Evolutionary conservation across 768 basidiomycete genomes (phyloP).

Genomic region (Coprinellus micaceus): DNA sequence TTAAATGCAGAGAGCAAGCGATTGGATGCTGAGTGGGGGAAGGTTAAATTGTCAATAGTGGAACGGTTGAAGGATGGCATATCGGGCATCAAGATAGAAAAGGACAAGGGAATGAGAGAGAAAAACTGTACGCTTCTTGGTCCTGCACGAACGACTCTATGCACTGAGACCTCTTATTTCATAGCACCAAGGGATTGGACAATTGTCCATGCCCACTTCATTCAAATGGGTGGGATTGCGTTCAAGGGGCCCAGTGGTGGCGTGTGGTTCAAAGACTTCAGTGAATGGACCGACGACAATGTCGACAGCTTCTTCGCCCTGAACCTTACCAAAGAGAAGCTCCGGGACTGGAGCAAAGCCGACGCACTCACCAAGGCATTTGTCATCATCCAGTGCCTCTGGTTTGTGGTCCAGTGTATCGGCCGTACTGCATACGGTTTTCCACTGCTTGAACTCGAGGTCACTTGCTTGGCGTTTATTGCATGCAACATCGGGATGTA

Average conservation of each 20-base stretch:
- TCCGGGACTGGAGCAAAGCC: constrained; percentile 12
- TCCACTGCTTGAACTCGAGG: constrained; percentile 3
- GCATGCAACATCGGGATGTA: constrained; percentile 6
- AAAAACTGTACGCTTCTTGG: too few species aligned
- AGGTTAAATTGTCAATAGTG: too few species aligned
- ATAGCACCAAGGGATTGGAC: not conserved
- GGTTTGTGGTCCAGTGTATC: constrained; percentile 1
- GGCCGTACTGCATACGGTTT: not conserved
- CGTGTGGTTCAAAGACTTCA: too few species aligned
- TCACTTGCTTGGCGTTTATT: constrained; percentile 7
- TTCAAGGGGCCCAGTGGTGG: not conserved
- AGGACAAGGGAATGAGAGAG: too few species aligned
- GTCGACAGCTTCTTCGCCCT: not conserved
- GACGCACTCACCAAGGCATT: constrained; percentile 11
- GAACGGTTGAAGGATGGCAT: too few species aligned
- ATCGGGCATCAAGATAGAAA: too few species aligned
- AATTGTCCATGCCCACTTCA: constrained; percentile 3
- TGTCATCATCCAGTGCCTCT: constrained; percentile 8
- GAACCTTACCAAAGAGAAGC: not conserved
- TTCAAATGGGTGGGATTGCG: constrained; percentile 11
- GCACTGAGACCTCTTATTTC: too few species aligned
- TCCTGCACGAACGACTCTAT: too few species aligned
- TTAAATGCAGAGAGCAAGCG: too few species aligned
- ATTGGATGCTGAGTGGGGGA: too few species aligned
- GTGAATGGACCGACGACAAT: not conserved